Evolutionary conservation across 371 early-diverging fungal genomes (phyloP).

Genomic region (Circinella umbellata): DNA sequence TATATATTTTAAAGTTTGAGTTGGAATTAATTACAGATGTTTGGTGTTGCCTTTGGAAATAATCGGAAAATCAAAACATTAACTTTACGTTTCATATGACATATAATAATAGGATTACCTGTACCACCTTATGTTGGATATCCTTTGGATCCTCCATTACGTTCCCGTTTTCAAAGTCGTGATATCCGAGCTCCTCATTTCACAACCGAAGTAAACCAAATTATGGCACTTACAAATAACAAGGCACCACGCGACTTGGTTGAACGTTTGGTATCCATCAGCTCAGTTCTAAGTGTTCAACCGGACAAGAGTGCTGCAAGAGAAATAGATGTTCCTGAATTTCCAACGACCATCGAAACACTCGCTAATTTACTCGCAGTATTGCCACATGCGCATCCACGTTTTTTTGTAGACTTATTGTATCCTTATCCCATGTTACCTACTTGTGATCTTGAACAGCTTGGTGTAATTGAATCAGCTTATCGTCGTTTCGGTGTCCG

Average conservation of each 20-base stretch:
- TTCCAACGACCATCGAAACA: conserved; percentile 66
- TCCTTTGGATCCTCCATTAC: conserved; percentile 84
- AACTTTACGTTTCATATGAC: too few relatives aligned
- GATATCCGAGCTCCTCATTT: conserved; percentile 67
- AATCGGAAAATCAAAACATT: too few relatives aligned
- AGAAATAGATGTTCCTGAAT: conserved; percentile 73
- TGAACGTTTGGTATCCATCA: conserved; percentile 69
- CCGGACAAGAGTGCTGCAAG: conserved; percentile 38
- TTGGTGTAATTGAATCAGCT: conserved; percentile 68
- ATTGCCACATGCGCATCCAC: conserved; percentile 59
- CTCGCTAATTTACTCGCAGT: conserved; percentile 53
- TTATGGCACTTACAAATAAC: conserved; percentile 37
- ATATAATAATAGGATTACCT: conserved; percentile 58
- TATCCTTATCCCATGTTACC: conserved; percentile 75
- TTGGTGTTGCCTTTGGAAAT: too few relatives aligned
- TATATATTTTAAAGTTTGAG: neutral
- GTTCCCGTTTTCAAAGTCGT: conserved; percentile 81
- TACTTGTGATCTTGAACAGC: conserved; percentile 65
- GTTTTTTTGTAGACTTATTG: conserved; percentile 64
- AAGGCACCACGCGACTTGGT: conserved; percentile 37
- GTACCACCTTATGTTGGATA: conserved; percentile 82
- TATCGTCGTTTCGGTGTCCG: conserved; percentile 76
- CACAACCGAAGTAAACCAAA: conserved; percentile 63
- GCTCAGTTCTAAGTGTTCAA: conserved; percentile 62
- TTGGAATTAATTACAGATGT: neutral